phyloP scores from a whole-genome alignment of 1,284 basidiomycete species.

The Tilletia indica region DNA sequence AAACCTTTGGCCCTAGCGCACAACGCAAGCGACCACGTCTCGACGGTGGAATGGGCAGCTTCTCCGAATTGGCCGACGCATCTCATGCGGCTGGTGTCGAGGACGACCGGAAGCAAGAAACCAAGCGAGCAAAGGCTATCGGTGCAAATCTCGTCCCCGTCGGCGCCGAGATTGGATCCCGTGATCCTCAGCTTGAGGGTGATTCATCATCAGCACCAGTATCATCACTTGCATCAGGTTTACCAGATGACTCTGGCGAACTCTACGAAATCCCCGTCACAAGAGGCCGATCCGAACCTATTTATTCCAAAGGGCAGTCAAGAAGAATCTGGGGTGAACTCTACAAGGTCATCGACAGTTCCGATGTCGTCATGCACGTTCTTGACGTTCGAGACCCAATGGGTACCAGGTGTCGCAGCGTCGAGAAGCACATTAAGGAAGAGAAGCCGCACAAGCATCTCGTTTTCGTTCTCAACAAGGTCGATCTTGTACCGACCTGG shows the following conservation, averaged over 20 bases:
- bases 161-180: conserved; percentile 50
- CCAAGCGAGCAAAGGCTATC: conserved; percentile 38
- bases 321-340: conserved; percentile 89
- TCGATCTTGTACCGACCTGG: conserved; percentile 97
- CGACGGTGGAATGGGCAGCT: conserved; percentile 45
- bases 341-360: conserved; percentile 99
- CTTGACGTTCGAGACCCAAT: conserved; percentile 93
- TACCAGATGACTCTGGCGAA: conserved; percentile 25
- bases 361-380: conserved; percentile 92
- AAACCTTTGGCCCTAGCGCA: conserved; percentile 53
- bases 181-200: not conserved
- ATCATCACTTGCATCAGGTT: not conserved
- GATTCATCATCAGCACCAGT: not conserved
- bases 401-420: conserved; percentile 93
- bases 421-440: conserved; percentile 88
- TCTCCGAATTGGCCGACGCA: conserved; percentile 47
- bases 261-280: conserved; percentile 51
- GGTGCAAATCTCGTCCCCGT: conserved; percentile 50
- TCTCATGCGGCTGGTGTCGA: conserved; percentile 38
- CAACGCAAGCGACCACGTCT: conserved; percentile 53
- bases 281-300: conserved; percentile 52
- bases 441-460: conserved; percentile 98
- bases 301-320: conserved; percentile 55
- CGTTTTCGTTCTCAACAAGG: conserved; percentile 96
- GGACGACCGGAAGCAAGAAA: conserved; percentile 37